These are phyloP conservation scores for Euptelea pleiosperma DNA, from an alignment of 164 flowering plant genomes.

Conservation along the genomic window DNA sequence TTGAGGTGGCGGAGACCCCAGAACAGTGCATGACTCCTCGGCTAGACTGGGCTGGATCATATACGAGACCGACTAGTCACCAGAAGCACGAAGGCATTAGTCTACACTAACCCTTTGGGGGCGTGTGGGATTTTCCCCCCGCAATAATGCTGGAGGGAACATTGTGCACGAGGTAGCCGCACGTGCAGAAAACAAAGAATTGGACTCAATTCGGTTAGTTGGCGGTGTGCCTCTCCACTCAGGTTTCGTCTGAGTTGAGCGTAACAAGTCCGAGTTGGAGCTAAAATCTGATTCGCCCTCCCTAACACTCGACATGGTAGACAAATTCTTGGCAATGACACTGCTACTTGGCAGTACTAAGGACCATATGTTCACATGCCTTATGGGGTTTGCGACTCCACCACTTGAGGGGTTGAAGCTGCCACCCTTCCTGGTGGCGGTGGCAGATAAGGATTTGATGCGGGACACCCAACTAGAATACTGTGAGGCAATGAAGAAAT, in stretches of 20 bases:
- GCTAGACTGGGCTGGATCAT: too few species aligned
- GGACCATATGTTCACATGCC: slow-evolving; percentile 72
- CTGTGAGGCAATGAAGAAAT: slow-evolving; percentile 56
- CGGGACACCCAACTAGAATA: slow-evolving; percentile 64
- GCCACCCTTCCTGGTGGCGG: slow-evolving; percentile 52
- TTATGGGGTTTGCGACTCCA: slow-evolving; percentile 58
- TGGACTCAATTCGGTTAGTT: slow-evolving; percentile 32
- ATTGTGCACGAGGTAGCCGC: slow-evolving; percentile 68
- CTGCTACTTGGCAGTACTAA: slow-evolving; percentile 53
- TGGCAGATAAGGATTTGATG: slow-evolving; percentile 60
- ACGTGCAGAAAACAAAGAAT: slow-evolving; percentile 32
- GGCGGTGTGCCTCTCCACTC: slow-evolving; percentile 67
- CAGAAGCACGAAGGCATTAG: too few species aligned
- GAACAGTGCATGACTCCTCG: too few species aligned
- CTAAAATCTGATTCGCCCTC: slow-evolving; percentile 28
- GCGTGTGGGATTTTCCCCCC: too few species aligned
- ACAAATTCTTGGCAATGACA: slow-evolving; percentile 44
- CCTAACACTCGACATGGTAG: too few species aligned
- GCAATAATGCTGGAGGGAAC: slow-evolving; percentile 81
- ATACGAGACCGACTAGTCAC: too few species aligned
- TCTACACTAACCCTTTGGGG: too few species aligned
- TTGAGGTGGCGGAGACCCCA: too few species aligned
- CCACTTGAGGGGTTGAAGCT: slow-evolving; percentile 30
- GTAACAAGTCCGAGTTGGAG: slow-evolving; percentile 62
- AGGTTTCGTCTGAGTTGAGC: slow-evolving; percentile 39